Conservation (phyloP, 345 rosid species). For the Mercurialis annua region DNA sequence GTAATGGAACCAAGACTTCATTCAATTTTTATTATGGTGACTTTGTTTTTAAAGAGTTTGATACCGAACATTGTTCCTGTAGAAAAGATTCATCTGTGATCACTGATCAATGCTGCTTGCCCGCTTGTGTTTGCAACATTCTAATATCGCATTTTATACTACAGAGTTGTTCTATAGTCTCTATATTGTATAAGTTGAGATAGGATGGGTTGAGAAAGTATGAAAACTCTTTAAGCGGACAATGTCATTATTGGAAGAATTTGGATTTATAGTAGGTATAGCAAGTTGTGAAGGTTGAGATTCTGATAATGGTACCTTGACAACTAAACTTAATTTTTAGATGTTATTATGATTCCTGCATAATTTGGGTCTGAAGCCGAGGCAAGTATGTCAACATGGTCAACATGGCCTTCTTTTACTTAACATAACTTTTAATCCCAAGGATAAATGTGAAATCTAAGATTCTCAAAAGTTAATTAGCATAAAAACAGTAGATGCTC, state of each 20-base stretch:
- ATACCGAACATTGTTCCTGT: background rate
- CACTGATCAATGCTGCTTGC: too few relatives aligned
- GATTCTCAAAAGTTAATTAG: background rate
- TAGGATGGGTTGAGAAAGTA: background rate
- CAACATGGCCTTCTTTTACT: background rate
- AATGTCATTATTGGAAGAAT: background rate
- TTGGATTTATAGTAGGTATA: background rate
- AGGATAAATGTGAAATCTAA: background rate
- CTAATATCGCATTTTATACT: too few relatives aligned
- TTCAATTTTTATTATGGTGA: background rate
- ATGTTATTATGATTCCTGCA: background rate
- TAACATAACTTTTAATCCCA: background rate
- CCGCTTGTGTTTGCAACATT: too few relatives aligned
- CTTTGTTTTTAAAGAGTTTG: background rate
- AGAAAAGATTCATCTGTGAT: background rate
- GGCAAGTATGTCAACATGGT: background rate
- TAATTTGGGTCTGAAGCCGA: background rate
- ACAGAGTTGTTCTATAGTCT: too few relatives aligned
- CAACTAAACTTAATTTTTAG: background rate
- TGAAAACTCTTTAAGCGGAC: background rate
- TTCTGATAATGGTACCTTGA: background rate
- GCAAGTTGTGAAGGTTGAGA: background rate
- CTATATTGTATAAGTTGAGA: too few relatives aligned
- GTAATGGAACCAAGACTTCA: background rate
- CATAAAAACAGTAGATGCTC: background rate